phyloP scores from a whole-genome alignment of 805 yeast genomes.

The Candida xyloterini region DNA sequence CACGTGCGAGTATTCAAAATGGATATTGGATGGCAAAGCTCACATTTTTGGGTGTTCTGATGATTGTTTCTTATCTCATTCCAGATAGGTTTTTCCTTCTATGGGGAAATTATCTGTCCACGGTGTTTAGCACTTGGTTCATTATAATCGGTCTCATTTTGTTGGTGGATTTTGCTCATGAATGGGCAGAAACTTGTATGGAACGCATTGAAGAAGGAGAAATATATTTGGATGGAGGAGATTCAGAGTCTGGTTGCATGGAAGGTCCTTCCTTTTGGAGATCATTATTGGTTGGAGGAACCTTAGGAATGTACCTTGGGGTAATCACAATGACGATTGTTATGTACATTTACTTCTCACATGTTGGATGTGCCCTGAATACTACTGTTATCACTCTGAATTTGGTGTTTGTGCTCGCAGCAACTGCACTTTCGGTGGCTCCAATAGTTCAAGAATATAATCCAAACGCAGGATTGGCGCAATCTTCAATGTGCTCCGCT shows the following conservation, averaged over 20 bases:
- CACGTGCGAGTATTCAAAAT: conserved; percentile 81
- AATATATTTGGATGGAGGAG: conserved; percentile 45
- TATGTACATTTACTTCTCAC: conserved; percentile 83
- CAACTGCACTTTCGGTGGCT: conserved; percentile 69
- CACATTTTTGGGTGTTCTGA: conserved; percentile 52
- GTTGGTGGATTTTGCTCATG: conserved; percentile 95
- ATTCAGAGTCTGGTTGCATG: conserved; percentile 31
- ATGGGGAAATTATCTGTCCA: conserved; percentile 90
- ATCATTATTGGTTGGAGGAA: conserved; percentile 77
- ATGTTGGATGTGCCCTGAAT: conserved; percentile 81
- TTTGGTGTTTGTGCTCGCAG: conserved; percentile 57
- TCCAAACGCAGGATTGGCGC: conserved; percentile 95
- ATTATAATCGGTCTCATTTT: conserved; percentile 86
- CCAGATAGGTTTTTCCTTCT: conserved; percentile 85
- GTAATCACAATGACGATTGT: conserved; percentile 68
- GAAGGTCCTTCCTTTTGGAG: conserved; percentile 67
- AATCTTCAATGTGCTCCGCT: conserved; percentile 90
- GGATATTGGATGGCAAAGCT: conserved; percentile 87
- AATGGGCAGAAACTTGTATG: conserved; percentile 96
- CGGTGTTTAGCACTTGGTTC: conserved; percentile 78
- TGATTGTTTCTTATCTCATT: conserved; percentile 65
- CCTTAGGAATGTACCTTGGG: conserved; percentile 77
- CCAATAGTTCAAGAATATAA: conserved; percentile 87
- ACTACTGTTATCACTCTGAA: conserved; percentile 82
- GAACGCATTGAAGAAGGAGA: conserved; percentile 85